Evolutionary conservation across 208 protist genomes (phyloP), one percentile per base, ranked within the genome.

Genomic region (Zelonia costaricensis): DNA sequence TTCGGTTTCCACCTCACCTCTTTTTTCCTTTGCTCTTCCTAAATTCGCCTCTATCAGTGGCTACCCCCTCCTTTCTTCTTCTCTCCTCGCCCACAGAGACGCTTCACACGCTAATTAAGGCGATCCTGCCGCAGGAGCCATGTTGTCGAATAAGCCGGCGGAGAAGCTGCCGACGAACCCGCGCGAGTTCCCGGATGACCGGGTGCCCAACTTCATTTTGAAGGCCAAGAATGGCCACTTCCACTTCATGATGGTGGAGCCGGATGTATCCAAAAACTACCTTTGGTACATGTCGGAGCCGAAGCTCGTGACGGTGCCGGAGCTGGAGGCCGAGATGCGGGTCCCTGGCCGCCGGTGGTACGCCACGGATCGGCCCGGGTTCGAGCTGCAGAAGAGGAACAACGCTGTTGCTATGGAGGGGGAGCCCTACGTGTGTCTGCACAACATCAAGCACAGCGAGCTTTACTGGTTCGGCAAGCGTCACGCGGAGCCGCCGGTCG

Each of bases 261-360:
- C 86, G 10, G 58, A 76, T 56, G 70, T 65, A 22, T 62, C 65
- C 27, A 72, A 77, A 52, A 72, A 72, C 62, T 92, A 81, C 55
- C 45, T 89, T 25, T 92, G 86, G 86, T 89, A 89, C 75, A 88
- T 92, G 82, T 79, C 76, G 12, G 62, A 82, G 27, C 61, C 70
- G 12, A 67, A 71, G 42, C 55, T 71, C 1, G 73, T 79, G 42
- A 56, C 62, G 7, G 25, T 79, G 20, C 74, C 57, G 4, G 53
- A 76, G 47, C 71, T 92, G 23, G 65, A 76, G 61, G 44, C 64
- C 53, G 82, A 79, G 48, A 92, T 92, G 86, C 42, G 55, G 7
- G 69, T 86, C 8, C 76, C 86, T 2, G 69, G 73, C 16, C 76
- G 86, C 2, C 78, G 86, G 28, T 92, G 86, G 82, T 92, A 79